These are phyloP conservation scores for Lablab purpureus DNA, from an alignment of 306 rosid species.

Conservation along the genomic window DNA sequence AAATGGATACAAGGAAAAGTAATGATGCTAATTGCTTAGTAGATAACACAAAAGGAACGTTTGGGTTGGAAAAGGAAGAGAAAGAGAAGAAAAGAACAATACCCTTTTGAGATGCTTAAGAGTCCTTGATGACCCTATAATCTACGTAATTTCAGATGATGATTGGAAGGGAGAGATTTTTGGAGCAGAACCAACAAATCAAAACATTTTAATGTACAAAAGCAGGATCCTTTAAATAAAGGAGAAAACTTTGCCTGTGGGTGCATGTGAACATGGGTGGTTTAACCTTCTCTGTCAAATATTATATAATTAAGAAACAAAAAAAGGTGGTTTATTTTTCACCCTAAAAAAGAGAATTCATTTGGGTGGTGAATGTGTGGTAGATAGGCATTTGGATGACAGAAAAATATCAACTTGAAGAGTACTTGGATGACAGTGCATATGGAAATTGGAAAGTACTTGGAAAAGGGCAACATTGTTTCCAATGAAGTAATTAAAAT, in stretches of 20 bases:
- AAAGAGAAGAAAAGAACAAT: conserved; percentile 21
- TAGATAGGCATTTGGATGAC: conserved; percentile 31
- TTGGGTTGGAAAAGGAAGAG: neutral
- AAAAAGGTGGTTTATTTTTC: neutral
- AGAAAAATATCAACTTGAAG: neutral
- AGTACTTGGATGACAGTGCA: conserved; percentile 9
- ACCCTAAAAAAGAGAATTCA: neutral
- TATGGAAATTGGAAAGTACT: conserved; percentile 27
- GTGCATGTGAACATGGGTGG: neutral
- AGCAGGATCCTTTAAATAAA: conserved; percentile 9
- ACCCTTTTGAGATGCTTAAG: conserved; percentile 43
- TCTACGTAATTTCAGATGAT: conserved; percentile 1
- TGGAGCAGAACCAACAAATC: neutral
- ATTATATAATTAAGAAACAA: neutral
- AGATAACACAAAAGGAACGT: neutral
- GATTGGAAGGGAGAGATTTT: conserved; percentile 4
- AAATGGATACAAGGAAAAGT: conserved; percentile 3
- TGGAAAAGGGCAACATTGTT: conserved; percentile 32
- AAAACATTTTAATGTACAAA: neutral
- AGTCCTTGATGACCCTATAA: conserved; percentile 12
- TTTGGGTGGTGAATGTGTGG: conserved; percentile 40
- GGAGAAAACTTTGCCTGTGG: neutral
- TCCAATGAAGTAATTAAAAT: neutral
- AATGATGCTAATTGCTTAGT: neutral
- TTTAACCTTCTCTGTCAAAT: neutral